Evolutionary conservation across 148 eudicot genomes (phyloP).

Genomic region (Euryodendron excelsum): DNA sequence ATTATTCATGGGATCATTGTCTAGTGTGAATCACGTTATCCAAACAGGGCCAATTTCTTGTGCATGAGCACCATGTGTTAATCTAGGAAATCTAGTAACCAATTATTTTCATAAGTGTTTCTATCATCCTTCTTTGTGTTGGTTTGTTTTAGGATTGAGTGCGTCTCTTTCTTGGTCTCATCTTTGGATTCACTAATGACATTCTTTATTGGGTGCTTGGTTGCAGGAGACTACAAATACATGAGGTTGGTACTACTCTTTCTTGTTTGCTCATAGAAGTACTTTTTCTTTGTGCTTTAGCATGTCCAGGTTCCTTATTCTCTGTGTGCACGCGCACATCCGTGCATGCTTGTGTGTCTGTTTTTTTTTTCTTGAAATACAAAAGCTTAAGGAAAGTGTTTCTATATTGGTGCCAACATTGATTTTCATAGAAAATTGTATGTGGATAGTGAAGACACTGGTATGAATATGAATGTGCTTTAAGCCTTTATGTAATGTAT

Average conservation of each 20-base stretch:
- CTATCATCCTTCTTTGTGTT: not conserved
- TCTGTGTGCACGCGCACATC: too few species aligned
- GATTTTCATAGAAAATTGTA: not conserved
- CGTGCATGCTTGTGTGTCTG: not conserved
- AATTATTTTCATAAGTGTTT: not conserved
- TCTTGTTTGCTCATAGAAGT: not conserved
- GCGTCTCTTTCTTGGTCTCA: not conserved
- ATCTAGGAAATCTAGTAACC: not conserved
- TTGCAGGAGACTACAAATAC: slow-evolving; percentile 97
- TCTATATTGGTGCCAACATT: not conserved
- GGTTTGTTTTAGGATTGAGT: not conserved
- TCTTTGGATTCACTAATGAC: slow-evolving; percentile 12
- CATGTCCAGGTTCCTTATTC: not conserved
- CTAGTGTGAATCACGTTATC: not conserved
- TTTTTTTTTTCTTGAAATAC: not conserved
- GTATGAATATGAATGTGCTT: not conserved
- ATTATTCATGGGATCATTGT: not conserved
- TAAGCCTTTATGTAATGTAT: not conserved
- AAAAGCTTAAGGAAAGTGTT: not conserved
- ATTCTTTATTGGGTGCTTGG: slow-evolving; percentile 15
- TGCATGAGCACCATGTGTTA: not conserved
- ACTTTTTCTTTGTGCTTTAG: not conserved
- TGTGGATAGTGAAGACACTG: not conserved
- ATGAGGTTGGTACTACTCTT: slow-evolving; percentile 49
- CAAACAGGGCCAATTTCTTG: not conserved